Percentiles rank a stretch among this genome's conserved stretches.
These are phyloP conservation scores for Barnettozyma wickerhamii DNA, from an alignment of 805 yeast species.

Conservation along the genomic window DNA sequence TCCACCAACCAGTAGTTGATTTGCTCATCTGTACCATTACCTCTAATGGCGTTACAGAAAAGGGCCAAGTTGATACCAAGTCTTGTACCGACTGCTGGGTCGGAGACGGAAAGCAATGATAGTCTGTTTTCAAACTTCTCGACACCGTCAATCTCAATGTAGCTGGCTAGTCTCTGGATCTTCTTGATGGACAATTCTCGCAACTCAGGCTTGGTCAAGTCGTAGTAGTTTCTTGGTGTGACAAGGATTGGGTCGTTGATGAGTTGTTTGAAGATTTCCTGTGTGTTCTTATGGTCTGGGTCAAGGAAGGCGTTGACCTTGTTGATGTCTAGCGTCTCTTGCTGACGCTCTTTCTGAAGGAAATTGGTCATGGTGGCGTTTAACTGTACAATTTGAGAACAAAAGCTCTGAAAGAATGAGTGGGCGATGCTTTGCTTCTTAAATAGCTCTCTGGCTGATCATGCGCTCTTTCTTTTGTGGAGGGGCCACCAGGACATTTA, in stretches of 20 bases:
- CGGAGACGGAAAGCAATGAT: conserved; percentile 57
- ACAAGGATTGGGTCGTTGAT: conserved; percentile 65
- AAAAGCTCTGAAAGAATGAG: too few species aligned
- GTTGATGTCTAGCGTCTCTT: conserved; percentile 38
- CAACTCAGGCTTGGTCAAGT: conserved; percentile 49
- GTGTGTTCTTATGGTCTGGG: conserved; percentile 43
- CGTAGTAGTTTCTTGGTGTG: conserved; percentile 52
- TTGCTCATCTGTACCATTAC: conserved; percentile 86
- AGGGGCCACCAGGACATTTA: too few species aligned
- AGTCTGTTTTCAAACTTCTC: conserved; percentile 52
- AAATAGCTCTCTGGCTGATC: too few species aligned
- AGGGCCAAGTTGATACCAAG: conserved; percentile 86
- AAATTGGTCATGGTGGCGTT: conserved; percentile 19
- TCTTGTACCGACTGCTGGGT: conserved; percentile 79
- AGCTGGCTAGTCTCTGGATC: conserved; percentile 56
- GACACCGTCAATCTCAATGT: conserved; percentile 44
- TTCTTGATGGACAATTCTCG: conserved; percentile 57
- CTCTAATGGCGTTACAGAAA: conserved; percentile 75
- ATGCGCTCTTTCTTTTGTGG: too few species aligned
- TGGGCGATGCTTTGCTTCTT: too few species aligned
- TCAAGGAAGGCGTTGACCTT: conserved; percentile 55
- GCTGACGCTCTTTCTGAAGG: conserved; percentile 39
- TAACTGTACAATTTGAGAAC: too few species aligned
- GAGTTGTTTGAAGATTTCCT: conserved; percentile 49
- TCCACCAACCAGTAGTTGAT: conserved; percentile 75